A percentile compares a stretch with the other conserved stretches of the same genome.
Evolutionary conservation across 1,284 basidiomycete genomes (phyloP).

Genomic region (Cerioporus squamosus): DNA sequence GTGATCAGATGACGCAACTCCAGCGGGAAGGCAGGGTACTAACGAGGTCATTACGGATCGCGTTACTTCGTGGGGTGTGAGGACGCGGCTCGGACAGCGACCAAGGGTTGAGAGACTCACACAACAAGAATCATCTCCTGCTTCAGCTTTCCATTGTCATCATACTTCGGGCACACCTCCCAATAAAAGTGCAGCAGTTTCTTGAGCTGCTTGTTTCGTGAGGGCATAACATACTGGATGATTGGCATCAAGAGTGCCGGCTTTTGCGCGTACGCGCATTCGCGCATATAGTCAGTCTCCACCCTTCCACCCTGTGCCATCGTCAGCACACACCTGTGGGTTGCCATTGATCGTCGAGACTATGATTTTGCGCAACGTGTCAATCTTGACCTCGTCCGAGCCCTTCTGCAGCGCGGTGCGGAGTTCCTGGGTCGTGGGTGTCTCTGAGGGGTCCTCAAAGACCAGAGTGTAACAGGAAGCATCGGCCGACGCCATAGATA

Average conservation of each 20-base stretch:
- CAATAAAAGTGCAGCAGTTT: conserved; percentile 99
- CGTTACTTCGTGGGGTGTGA: conserved; percentile 67
- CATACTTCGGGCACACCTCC: conserved; percentile 99
- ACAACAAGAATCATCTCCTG: conserved; percentile 99
- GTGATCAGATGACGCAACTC: not conserved
- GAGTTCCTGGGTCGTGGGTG: conserved; percentile 85
- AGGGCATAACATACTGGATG: conserved; percentile 97
- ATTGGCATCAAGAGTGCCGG: conserved; percentile 95
- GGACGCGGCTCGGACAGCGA: conserved; percentile 6
- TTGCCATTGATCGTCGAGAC: conserved; percentile 96
- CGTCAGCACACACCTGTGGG: conserved; percentile 59
- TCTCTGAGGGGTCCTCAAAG: conserved; percentile 78
- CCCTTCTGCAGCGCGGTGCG: conserved; percentile 92
- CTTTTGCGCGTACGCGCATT: conserved; percentile 43
- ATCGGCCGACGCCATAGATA: conserved; percentile 45
- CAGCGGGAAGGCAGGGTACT: conserved; percentile 34
- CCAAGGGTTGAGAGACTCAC: conserved; percentile 53
- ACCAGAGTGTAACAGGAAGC: conserved; percentile 85
- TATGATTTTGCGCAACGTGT: conserved; percentile 96
- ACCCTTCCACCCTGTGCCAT: not conserved
- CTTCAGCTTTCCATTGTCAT: conserved; percentile 96
- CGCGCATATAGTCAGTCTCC: conserved; percentile 1
- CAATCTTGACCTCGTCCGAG: conserved; percentile 96
- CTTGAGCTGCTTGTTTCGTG: conserved; percentile 96
- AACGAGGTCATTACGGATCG: conserved; percentile 95